These are phyloP conservation scores for Wallacemonas collosoma DNA, from an alignment of 208 protist species.

Conservation along the genomic window DNA sequence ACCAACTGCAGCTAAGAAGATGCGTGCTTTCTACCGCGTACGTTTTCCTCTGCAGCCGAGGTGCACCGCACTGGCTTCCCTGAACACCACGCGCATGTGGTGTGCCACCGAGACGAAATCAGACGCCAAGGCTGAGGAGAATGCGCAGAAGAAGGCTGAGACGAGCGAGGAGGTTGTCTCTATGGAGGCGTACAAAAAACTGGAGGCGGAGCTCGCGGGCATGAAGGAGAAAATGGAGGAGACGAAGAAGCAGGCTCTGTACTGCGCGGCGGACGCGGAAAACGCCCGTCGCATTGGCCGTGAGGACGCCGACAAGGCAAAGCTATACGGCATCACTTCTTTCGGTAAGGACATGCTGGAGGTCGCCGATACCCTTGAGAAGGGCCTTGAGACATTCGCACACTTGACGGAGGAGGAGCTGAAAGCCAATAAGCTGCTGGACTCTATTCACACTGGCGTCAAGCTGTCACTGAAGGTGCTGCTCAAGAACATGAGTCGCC, in stretches of 20 bases:
- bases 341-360: conserved; percentile 94
- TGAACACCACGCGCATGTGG: conserved; percentile 35
- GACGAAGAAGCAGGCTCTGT: conserved; percentile 86
- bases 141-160: conserved; percentile 17
- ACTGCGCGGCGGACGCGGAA: conserved; percentile 86
- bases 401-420: conserved; percentile 50
- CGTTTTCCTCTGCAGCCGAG: conserved; percentile 11
- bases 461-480: conserved; percentile 89
- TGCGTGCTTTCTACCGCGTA: conserved; percentile 28
- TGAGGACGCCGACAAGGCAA: conserved; percentile 91
- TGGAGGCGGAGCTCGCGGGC: conserved; percentile 75
- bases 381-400: conserved; percentile 76
- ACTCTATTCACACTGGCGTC: conserved; percentile 78
- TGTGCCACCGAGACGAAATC: conserved; percentile 35
- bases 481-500: conserved; percentile 78
- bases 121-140: conserved; percentile 26
- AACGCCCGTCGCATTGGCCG: conserved; percentile 88
- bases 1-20: conserved; percentile 9
- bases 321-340: conserved; percentile 82
- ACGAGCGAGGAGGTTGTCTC: conserved; percentile 33
- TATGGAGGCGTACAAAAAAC: conserved; percentile 30
- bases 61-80: conserved; percentile 19
- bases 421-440: conserved; percentile 59
- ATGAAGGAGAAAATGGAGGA: conserved; percentile 58
- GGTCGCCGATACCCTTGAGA: conserved; percentile 92